Evolutionary conservation across 208 protist genomes (phyloP).

Genomic region (Porcisia deanei): DNA sequence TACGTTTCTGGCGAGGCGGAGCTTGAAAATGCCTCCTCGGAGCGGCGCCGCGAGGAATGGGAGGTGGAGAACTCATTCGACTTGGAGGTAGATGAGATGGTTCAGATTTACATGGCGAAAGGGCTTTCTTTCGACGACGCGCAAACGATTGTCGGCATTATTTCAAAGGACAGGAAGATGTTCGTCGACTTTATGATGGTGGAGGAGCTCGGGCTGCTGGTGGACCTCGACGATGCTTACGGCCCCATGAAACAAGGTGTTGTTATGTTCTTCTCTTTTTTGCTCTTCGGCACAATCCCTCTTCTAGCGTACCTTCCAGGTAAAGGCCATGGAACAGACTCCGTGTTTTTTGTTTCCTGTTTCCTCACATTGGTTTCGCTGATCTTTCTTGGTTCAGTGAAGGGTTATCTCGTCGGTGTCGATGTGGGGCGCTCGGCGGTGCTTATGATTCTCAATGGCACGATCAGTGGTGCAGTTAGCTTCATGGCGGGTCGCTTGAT

Average conservation of each 20-base stretch:
- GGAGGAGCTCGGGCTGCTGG: slow-evolving; percentile 91
- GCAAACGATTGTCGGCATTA: slow-evolving; percentile 90
- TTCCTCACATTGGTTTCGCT: slow-evolving; percentile 77
- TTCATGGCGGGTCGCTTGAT: slow-evolving; percentile 78
- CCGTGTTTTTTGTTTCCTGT: slow-evolving; percentile 80
- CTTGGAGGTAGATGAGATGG: slow-evolving; percentile 94
- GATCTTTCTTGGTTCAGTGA: slow-evolving; percentile 82
- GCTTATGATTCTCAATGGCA: slow-evolving; percentile 88
- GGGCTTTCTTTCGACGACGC: slow-evolving; percentile 92
- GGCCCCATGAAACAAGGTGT: slow-evolving; percentile 87
- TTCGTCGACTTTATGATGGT: slow-evolving; percentile 97
- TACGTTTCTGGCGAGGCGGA: slow-evolving; percentile 93
- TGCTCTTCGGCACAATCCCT: slow-evolving; percentile 92
- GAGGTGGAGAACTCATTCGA: slow-evolving; percentile 94
- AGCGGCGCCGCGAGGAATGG: slow-evolving; percentile 93
- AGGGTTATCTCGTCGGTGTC: slow-evolving; percentile 81
- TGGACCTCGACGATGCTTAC: slow-evolving; percentile 77
- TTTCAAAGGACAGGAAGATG: slow-evolving; percentile 92
- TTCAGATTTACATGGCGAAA: slow-evolving; percentile 94
- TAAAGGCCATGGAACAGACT: slow-evolving; percentile 70
- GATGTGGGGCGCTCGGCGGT: slow-evolving; percentile 63
- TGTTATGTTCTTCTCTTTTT: slow-evolving; percentile 94
- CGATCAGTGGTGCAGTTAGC: slow-evolving; percentile 80
- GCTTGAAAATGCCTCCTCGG: slow-evolving; percentile 81
- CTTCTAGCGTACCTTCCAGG: slow-evolving; percentile 85